phyloP scores from a whole-genome alignment of 2,329 filamentous ascomycete species.

The Trichoderma pleuroti region DNA sequence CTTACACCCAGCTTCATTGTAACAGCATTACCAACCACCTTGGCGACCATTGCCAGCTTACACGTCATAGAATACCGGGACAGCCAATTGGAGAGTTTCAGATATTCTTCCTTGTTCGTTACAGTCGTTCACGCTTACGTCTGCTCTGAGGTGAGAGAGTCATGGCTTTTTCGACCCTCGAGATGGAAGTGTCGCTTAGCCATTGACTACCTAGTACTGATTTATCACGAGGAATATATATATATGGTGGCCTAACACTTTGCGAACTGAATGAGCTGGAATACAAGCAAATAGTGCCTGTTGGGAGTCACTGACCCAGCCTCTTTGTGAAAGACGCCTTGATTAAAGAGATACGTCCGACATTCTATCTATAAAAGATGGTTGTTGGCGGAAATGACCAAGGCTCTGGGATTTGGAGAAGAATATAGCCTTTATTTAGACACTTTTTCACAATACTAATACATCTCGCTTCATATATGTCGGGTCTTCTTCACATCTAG shows the following conservation, averaged over 20 bases:
- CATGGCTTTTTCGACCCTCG: background rate
- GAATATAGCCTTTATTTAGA: background rate
- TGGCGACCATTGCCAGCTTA: background rate
- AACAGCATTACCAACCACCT: background rate
- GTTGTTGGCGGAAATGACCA: background rate
- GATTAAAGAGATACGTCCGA: background rate
- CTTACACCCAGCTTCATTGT: background rate
- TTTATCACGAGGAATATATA: background rate
- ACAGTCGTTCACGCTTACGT: background rate
- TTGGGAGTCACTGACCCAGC: background rate
- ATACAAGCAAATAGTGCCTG: background rate
- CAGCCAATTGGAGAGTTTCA: background rate
- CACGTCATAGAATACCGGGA: background rate
- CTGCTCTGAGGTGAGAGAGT: background rate
- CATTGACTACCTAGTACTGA: background rate
- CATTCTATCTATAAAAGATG: background rate
- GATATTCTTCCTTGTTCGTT: background rate
- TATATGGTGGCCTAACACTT: background rate
- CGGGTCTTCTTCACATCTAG: conserved; percentile 12
- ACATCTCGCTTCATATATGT: background rate
- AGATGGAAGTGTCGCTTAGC: background rate
- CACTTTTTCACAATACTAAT: background rate
- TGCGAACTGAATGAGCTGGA: background rate
- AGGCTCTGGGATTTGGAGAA: background rate
- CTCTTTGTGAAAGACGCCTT: background rate